phyloP scores from a whole-genome alignment of 2,329 filamentous ascomycete genomes.

The Sporothrix luriei region DNA sequence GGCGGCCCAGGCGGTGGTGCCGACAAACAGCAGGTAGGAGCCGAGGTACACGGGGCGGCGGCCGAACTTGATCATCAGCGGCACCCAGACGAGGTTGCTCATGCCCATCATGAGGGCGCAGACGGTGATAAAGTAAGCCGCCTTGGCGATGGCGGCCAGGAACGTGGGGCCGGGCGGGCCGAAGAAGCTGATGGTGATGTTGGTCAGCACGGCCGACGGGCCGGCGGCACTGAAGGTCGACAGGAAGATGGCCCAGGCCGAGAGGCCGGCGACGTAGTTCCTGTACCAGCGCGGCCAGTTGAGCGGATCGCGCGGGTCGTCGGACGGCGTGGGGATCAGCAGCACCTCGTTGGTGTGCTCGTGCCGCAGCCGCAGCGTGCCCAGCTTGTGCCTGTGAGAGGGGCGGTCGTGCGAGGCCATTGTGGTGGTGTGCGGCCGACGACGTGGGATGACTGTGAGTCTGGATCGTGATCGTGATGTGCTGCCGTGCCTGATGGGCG shows the following conservation, averaged over 20 bases:
- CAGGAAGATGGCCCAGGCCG: background rate
- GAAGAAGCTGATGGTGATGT: background rate
- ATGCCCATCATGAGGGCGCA: background rate
- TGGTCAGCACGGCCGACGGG: background rate
- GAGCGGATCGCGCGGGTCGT: background rate
- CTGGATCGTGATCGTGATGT: too few species aligned
- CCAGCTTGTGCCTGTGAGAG: background rate
- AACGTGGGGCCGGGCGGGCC: background rate
- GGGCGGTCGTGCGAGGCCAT: too few species aligned
- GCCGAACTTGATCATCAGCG: conserved; percentile 5
- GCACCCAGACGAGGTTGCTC: background rate
- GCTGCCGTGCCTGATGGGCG: too few species aligned
- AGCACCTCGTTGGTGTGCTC: background rate
- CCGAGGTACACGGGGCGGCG: background rate
- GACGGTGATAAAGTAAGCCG: background rate
- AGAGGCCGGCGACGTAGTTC: background rate
- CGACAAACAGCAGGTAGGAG: background rate
- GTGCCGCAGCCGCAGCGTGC: background rate
- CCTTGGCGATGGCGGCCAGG: background rate
- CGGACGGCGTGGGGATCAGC: background rate
- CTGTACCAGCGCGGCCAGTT: background rate
- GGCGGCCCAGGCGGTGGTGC: background rate
- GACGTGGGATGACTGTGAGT: too few species aligned
- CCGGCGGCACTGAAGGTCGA: background rate
- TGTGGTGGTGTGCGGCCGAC: too few species aligned